Base-by-base conservation (phyloP, 75 land plant species). In the Cryptomeria japonica region DNA sequence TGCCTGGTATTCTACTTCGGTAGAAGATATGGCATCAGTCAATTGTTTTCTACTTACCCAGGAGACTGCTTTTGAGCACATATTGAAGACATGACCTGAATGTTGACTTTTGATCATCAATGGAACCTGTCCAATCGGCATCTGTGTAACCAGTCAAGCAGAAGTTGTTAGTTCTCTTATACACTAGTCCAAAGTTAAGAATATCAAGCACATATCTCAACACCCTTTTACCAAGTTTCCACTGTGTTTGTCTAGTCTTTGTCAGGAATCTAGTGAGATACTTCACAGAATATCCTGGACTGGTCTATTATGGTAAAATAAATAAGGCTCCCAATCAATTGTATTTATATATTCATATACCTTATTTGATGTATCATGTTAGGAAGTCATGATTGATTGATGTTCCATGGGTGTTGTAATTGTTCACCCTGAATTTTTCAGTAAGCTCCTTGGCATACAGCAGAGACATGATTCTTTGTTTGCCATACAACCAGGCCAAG, bases 21-120 rank as follows among this genome's bases (percentile, higher is more conserved):
- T 64, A 5, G 70, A 25, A 64, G 8, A 64, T 22, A 88, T 46
- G 15, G 76, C 84, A 3, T 58, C 53, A 19, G 64, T 78, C 19
- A 34, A 8, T 55, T 91, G 88, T 25, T 91, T 88, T 49, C 83
- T 88, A 78, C 87, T 47, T 64, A 55, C 28, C 87, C 88, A 90
- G 25, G 87, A 84, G 14, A 90, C 44, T 72, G 87, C 85, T 31
- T 80, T 38, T 41, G 85, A 88, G 12, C 89, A 79, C 22, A 85
- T 22, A 7, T 58, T 34, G 58, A 90, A 88, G 6, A 88, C 37
- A 85, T 34, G 8, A 85, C n/a, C 86, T 44, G 14, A 14, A 55
- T 47, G 86, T 87, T 32, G 49, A 83, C 49, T 86, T 78, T 25
- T 84, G 36, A 72, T 88, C 83, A 39, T 88, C 84, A 46, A 88